A percentile compares a stretch with the other conserved stretches of the same genome.
These are phyloP conservation scores for Dalbergia cultrata DNA, from an alignment of 306 rosid genomes.

Conservation along the genomic window DNA sequence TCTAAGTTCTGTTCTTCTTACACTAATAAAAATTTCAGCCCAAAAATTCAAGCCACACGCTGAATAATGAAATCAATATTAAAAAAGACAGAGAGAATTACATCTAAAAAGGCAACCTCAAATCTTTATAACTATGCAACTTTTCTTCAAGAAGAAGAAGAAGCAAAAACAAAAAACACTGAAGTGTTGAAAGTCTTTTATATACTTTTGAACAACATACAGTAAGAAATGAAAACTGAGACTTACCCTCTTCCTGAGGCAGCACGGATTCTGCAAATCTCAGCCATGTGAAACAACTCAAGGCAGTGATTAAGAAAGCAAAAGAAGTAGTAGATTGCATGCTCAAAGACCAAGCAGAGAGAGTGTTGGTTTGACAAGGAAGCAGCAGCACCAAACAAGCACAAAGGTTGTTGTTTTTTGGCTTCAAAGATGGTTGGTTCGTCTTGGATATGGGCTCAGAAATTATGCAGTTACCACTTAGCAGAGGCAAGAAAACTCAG, in stretches of 20 bases:
- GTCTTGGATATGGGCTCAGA: conserved; percentile 19
- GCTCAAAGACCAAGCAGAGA: conserved; percentile 12
- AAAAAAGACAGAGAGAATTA: too few species aligned
- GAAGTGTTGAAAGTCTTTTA: too few species aligned
- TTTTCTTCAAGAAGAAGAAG: too few species aligned
- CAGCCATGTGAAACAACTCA: conserved; percentile 44
- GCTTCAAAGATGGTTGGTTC: neutral
- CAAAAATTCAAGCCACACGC: too few species aligned
- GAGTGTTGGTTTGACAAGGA: conserved; percentile 17
- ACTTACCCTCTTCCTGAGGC: conserved; percentile 53
- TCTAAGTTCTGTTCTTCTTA: too few species aligned
- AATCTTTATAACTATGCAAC: too few species aligned
- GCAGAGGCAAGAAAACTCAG: neutral
- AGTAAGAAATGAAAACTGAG: neutral
- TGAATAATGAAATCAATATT: too few species aligned
- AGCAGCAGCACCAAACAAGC: neutral
- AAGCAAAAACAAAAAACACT: too few species aligned
- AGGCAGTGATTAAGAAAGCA: conserved; percentile 41
- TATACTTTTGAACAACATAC: too few species aligned
- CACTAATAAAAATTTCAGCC: too few species aligned
- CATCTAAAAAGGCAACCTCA: too few species aligned
- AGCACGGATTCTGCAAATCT: conserved; percentile 47
- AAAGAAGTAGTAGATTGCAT: conserved; percentile 39
- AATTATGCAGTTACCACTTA: neutral
- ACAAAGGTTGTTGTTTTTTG: neutral